Evolutionary conservation across 768 basidiomycete genomes (phyloP), one percentile per base, ranked within the genome.

Genomic region (Auriscalpium orientale): DNA sequence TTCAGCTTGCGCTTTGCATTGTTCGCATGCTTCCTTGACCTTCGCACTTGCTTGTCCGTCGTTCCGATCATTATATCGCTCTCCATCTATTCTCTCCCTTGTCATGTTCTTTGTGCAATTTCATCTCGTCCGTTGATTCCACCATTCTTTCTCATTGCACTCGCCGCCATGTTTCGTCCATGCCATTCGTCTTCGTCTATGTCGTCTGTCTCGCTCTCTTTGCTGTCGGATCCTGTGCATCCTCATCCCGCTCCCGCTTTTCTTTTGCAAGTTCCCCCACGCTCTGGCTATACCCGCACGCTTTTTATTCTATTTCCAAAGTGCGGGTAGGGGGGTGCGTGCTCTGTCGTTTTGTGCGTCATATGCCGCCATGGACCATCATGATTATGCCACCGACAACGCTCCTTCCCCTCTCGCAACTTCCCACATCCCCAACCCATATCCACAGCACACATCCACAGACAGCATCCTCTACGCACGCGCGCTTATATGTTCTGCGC

Each of bases 61-160:
- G 34, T 36, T 40, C 58, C 57, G 28, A 28, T 28, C 28, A 28
- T 57, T 49, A 53, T 49, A 53, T 62, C 61, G 61, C 43, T 60
- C 53, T 62, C 52, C 49, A 54, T 49, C 44, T 55, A 55, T 53
- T 53, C 52, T 62, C 59, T 55, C 53, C 5, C 58, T 22, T 62
- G 54, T 54, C 59, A 51, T 57, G 56, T 49, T 57, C 57, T 46
- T 56, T 58, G 53, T 60, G 53, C 56, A 53, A 49, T 57, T 37
- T 50, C 34, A 54, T 54, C 44, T 48, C 53, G 36, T 22, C 22
- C 47, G 36, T 57, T 57, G 53, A 45, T 48, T 56, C 56, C 38
- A 49, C 43, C 57, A 49, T 47, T 47, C 46, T 28, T 34, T 28
- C 28, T 28, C 28, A 28, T 28, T 28, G 28, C 28, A 4, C 5